These are phyloP conservation scores for Hypericum androsaemum DNA, from an alignment of 345 rosid species.

Conservation along the genomic window DNA sequence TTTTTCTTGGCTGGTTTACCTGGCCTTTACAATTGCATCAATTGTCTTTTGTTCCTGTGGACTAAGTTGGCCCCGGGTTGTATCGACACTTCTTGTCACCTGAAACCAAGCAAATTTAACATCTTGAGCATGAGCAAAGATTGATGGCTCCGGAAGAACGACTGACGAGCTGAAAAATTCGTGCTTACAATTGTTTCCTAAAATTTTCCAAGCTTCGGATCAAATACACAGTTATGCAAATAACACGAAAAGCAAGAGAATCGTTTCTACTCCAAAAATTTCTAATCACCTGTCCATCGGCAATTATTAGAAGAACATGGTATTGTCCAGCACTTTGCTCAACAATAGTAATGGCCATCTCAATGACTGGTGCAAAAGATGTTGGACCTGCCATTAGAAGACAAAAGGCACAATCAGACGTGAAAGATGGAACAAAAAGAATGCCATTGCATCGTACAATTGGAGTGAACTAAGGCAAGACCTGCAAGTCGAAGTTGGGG, in stretches of 20 bases:
- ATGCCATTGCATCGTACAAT: not conserved
- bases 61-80: conserved; percentile 56
- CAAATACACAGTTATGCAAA: too few relatives aligned
- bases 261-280: too few relatives aligned
- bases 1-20: conserved; percentile 27
- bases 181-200: too few relatives aligned
- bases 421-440: not conserved
- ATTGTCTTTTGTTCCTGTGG: conserved; percentile 92
- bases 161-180: too few relatives aligned
- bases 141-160: too few relatives aligned
- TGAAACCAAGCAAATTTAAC: conserved; percentile 8
- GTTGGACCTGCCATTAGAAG: conserved; percentile 59
- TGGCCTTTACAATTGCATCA: conserved; percentile 86
- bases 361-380: conserved; percentile 91
- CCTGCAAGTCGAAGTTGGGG: conserved; percentile 87
- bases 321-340: conserved; percentile 89
- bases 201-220: too few relatives aligned
- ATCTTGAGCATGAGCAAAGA: too few relatives aligned
- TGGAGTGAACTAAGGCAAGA: conserved; percentile 10
- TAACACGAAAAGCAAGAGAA: too few relatives aligned
- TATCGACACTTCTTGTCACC: conserved; percentile 93
- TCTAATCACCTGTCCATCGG: conserved; percentile 85
- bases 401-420: not conserved
- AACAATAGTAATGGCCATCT: conserved; percentile 88
- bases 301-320: conserved; percentile 87